phyloP scores from a whole-genome alignment of 139 green algal species.

The Chlamydomonas incerta region DNA sequence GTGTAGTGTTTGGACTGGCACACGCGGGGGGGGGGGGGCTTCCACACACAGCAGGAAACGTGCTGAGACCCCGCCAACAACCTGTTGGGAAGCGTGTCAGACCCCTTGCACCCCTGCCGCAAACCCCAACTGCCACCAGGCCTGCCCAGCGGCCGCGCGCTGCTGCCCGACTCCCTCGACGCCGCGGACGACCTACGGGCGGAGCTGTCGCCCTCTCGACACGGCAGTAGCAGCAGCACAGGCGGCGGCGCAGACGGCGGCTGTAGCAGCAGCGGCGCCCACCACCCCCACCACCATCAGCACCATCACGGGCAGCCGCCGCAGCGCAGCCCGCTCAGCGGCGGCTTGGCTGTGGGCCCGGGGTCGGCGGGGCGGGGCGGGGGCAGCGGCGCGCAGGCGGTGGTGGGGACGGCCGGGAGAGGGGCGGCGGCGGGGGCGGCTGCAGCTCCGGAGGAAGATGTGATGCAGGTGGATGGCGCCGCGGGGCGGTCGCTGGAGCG shows the following conservation, averaged over 20 bases:
- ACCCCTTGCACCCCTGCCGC: no score
- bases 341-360: neutral
- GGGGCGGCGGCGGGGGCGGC: neutral
- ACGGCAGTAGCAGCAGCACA: neutral
- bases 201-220: slow-evolving; percentile 13
- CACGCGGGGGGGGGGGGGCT: no score
- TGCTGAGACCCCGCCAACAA: no score
- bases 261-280: neutral
- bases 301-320: no score
- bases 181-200: slow-evolving; percentile 25
- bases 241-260: neutral
- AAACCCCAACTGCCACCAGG: no score
- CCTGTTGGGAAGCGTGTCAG: no score
- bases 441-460: neutral
- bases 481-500: neutral
- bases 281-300: no score
- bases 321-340: no score
- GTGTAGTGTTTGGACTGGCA: no score
- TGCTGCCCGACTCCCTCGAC: slow-evolving; percentile 45
- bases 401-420: no score
- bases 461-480: no score
- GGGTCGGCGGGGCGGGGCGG: neutral
- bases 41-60: no score
- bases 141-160: slow-evolving; percentile 32
- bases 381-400: neutral